Evolutionary conservation across 768 basidiomycete species (phyloP).

Genomic region (Serendipita sp.): DNA sequence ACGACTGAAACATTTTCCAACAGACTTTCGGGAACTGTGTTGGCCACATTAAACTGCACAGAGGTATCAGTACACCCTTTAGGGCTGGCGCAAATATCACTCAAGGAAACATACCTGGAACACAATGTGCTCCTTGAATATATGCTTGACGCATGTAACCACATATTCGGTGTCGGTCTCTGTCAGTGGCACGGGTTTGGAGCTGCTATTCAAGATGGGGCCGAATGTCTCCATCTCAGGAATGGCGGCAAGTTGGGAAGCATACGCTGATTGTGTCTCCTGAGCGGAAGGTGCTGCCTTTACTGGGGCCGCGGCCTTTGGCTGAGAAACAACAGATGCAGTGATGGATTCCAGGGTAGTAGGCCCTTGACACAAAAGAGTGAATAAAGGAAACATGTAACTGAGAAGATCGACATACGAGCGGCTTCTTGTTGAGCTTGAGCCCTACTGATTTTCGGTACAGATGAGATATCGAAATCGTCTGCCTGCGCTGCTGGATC

Average conservation of each 20-base stretch:
- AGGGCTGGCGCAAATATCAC: background rate
- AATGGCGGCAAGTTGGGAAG: slow-evolving; percentile 68
- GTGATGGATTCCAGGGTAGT: slow-evolving; percentile 76
- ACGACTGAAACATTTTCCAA: slow-evolving; percentile 87
- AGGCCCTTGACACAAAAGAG: slow-evolving; percentile 36
- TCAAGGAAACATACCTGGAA: slow-evolving; percentile 58
- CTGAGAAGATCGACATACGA: slow-evolving; percentile 37
- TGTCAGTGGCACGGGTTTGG: slow-evolving; percentile 67
- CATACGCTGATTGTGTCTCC: slow-evolving; percentile 78
- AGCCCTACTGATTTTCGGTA: slow-evolving; percentile 88
- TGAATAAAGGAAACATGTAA: background rate
- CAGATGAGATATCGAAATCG: slow-evolving; percentile 67
- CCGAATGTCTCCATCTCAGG: slow-evolving; percentile 81
- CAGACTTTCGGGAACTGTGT: slow-evolving; percentile 90
- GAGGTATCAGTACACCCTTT: slow-evolving; percentile 11
- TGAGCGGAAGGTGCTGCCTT: slow-evolving; percentile 68
- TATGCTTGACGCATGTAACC: slow-evolving; percentile 90
- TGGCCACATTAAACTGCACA: slow-evolving; percentile 84
- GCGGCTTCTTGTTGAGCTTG: slow-evolving; percentile 81
- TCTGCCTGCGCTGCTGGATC: slow-evolving; percentile 53
- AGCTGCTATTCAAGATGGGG: slow-evolving; percentile 69
- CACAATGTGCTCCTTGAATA: slow-evolving; percentile 88
- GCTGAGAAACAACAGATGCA: slow-evolving; percentile 39
- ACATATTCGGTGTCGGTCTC: slow-evolving; percentile 98
- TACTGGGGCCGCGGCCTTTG: slow-evolving; percentile 33